Evolutionary conservation across 192 early-diverging fungal species (phyloP).

Genomic region (Allomyces macrogynus): DNA sequence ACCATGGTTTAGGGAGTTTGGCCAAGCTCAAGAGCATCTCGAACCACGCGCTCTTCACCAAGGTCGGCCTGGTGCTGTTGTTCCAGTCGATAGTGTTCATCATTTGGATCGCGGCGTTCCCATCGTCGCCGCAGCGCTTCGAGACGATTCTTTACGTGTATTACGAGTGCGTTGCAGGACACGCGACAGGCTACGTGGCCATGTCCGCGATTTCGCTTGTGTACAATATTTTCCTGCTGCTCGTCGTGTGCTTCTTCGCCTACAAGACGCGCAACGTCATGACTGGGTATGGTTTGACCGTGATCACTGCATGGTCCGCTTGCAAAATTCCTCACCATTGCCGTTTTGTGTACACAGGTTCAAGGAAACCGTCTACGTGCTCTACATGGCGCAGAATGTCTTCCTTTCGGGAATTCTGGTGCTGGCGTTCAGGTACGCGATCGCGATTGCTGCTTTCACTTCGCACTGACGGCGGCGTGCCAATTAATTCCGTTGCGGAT

Average conservation of each 20-base stretch:
- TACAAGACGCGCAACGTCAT: neutral
- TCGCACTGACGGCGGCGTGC: no score
- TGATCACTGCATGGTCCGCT: neutral
- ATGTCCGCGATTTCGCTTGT: neutral
- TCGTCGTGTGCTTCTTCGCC: neutral
- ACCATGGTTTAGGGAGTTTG: no score
- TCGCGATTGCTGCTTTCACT: no score
- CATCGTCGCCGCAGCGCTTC: neutral
- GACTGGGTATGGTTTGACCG: neutral
- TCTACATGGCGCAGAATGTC: neutral
- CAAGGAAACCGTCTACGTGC: neutral
- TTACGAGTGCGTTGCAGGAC: neutral
- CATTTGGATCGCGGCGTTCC: neutral
- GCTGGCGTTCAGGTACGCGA: neutral
- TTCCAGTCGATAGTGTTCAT: neutral
- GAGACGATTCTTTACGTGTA: neutral
- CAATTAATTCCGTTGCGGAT: no score
- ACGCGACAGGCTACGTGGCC: neutral
- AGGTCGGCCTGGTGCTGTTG: neutral
- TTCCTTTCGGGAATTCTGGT: neutral
- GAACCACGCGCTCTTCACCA: neutral
- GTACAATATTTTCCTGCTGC: neutral
- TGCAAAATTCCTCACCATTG: neutral
- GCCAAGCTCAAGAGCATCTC: neutral
- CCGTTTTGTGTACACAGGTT: neutral